A percentile compares a stretch with the other conserved stretches of the same genome.
Conservation (phyloP, 2,329 filamentous ascomycete genomes). For the Penicillium nordicum region DNA sequence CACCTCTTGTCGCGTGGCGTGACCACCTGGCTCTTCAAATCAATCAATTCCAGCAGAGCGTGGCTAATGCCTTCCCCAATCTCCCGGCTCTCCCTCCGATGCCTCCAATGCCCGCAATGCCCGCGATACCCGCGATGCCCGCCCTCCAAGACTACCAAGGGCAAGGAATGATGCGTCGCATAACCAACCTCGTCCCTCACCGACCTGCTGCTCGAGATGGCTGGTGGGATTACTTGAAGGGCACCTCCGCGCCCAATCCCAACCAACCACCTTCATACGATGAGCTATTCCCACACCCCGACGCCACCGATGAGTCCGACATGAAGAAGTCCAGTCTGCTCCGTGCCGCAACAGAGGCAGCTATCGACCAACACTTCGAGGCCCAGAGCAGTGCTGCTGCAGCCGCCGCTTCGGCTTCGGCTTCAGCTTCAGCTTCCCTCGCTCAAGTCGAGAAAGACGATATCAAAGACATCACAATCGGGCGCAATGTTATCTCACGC, state of each 20-base stretch:
- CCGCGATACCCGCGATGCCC: slow-evolving; percentile 58
- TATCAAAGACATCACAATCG: slow-evolving; percentile 43
- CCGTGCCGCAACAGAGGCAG: slow-evolving; percentile 44
- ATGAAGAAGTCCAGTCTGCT: slow-evolving; percentile 45
- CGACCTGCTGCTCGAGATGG: slow-evolving; percentile 53
- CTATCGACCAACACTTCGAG: slow-evolving; percentile 46
- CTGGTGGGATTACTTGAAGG: slow-evolving; percentile 67
- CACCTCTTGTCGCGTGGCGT: slow-evolving; percentile 66
- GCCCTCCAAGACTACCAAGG: slow-evolving; percentile 69
- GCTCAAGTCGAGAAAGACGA: slow-evolving; percentile 33
- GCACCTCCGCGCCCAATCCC: slow-evolving; percentile 44
- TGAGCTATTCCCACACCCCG: slow-evolving; percentile 64
- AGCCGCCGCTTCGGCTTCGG: slow-evolving; percentile 8
- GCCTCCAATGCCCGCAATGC: slow-evolving; percentile 51
- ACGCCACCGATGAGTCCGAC: slow-evolving; percentile 33
- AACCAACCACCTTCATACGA: slow-evolving; percentile 71
- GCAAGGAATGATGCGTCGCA: slow-evolving; percentile 67
- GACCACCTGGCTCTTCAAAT: slow-evolving; percentile 71
- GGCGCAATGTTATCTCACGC: slow-evolving; percentile 41
- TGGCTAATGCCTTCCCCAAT: slow-evolving; percentile 65
- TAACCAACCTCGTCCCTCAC: slow-evolving; percentile 70
- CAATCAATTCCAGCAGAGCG: slow-evolving; percentile 70
- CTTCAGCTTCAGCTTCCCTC: slow-evolving; percentile 13
- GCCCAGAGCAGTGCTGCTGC: slow-evolving; percentile 29
- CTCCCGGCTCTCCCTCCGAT: slow-evolving; percentile 58